Conservation (phyloP, 2,329 filamentous ascomycete genomes). For the Gremmenia infestans region DNA sequence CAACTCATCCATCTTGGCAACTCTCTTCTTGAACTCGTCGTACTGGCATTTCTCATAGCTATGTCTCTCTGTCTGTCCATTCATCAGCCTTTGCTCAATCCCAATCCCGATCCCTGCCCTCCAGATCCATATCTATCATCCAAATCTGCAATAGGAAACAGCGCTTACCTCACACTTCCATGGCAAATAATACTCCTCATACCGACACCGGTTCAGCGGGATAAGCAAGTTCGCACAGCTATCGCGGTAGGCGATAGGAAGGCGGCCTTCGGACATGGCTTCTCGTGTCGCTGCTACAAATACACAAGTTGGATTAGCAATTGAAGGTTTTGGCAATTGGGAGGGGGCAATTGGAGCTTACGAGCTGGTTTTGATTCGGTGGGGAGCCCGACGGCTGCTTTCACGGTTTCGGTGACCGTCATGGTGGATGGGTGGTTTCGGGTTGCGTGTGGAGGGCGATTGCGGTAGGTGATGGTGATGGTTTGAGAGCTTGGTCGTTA, state of each 20-base stretch:
- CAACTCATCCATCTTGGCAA: slow-evolving; percentile 97
- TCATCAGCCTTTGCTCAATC: slow-evolving; percentile 11
- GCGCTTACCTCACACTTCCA: slow-evolving; percentile 92
- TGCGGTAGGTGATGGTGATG: too few relatives aligned
- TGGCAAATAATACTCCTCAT: slow-evolving; percentile 86
- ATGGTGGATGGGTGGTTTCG: slow-evolving; percentile 27
- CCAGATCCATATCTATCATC: too few relatives aligned
- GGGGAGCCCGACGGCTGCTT: slow-evolving; percentile 41
- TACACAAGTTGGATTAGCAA: too few relatives aligned
- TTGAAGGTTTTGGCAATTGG: not conserved
- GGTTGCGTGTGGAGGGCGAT: too few relatives aligned
- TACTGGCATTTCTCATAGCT: slow-evolving; percentile 99
- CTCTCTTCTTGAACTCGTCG: slow-evolving; percentile 96
- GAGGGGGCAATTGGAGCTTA: slow-evolving; percentile 9
- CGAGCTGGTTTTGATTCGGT: slow-evolving; percentile 28
- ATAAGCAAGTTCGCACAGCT: slow-evolving; percentile 93
- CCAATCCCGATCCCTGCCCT: not conserved
- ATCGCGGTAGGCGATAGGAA: slow-evolving; percentile 89
- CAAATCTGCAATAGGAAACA: not conserved
- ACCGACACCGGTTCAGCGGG: slow-evolving; percentile 90
- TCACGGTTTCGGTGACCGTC: slow-evolving; percentile 43
- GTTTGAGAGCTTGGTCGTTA: too few relatives aligned
- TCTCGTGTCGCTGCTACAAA: slow-evolving; percentile 69
- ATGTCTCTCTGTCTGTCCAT: slow-evolving; percentile 80
- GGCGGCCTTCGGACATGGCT: slow-evolving; percentile 86